Evolutionary conservation across 2,329 filamentous ascomycete genomes (phyloP).

Genomic region (Ophiostoma sp.): DNA sequence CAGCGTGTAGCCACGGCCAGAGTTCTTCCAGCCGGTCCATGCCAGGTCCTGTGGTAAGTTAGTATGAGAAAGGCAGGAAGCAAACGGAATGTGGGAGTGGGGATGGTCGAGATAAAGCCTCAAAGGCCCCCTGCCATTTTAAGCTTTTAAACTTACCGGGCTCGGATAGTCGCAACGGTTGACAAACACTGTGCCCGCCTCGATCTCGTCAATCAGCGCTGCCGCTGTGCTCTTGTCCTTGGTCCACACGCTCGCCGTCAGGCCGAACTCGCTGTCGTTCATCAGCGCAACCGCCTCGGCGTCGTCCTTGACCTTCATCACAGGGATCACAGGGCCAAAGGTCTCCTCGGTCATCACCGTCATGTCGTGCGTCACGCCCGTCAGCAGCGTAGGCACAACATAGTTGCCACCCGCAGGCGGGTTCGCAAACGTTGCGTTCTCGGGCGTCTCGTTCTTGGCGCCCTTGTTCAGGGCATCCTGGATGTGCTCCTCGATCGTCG

Average conservation of each 20-base stretch:
- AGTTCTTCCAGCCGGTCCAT: conserved; percentile 98
- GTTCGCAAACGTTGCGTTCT: conserved; percentile 66
- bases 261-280: conserved; percentile 91
- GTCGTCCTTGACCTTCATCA: conserved; percentile 79
- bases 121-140: no score
- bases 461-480: conserved; percentile 77
- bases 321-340: conserved; percentile 85
- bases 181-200: conserved; percentile 93
- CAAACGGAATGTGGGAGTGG: no score
- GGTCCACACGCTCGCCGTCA: conserved; percentile 97
- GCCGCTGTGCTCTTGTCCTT: conserved; percentile 74
- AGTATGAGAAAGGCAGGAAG: conserved; percentile 15
- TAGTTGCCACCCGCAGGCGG: conserved; percentile 78
- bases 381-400: conserved; percentile 77
- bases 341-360: conserved; percentile 88
- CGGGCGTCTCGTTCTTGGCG: conserved; percentile 74
- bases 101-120: no score
- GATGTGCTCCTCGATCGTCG: conserved; percentile 71
- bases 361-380: conserved; percentile 76
- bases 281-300: conserved; percentile 76
- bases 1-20: conserved; percentile 83
- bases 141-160: conserved; percentile 57
- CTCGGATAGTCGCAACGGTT: conserved; percentile 90
- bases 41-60: conserved; percentile 63
- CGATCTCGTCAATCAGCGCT: conserved; percentile 70